Percentiles rank a stretch among this genome's conserved stretches.
These are phyloP conservation scores for Leccinum angustisporum DNA, from an alignment of 1,284 basidiomycete genomes.

Conservation along the genomic window DNA sequence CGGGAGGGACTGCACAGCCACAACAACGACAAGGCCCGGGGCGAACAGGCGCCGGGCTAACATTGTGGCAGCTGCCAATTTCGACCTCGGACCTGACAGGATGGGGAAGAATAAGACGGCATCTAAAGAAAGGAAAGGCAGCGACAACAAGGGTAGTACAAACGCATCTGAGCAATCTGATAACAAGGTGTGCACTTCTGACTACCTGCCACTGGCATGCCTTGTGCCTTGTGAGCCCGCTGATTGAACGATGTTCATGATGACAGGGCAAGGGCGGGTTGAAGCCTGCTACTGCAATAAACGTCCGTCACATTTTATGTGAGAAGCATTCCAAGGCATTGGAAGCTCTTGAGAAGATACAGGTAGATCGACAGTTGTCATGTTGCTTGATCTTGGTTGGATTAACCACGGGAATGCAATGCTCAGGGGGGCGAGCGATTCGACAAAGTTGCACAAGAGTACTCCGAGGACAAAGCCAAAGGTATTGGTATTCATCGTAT, in stretches of 20 bases:
- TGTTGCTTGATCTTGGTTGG: conserved; percentile 2
- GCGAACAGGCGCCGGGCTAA: too few species aligned
- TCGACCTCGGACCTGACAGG: background rate
- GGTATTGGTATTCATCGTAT: conserved; percentile 37
- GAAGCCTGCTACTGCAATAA: conserved; percentile 77
- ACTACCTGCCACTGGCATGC: background rate
- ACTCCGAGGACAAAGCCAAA: conserved; percentile 88
- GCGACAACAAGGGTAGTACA: conserved; percentile 22
- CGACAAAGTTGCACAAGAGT: conserved; percentile 84
- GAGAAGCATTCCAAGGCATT: conserved; percentile 79
- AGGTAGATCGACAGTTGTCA: conserved; percentile 42
- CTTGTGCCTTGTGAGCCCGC: background rate
- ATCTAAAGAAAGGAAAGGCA: conserved; percentile 39
- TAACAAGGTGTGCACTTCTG: conserved; percentile 25
- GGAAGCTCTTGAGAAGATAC: conserved; percentile 75
- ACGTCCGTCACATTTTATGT: conserved; percentile 83
- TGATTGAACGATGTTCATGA: background rate
- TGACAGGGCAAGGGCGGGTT: conserved; percentile 52
- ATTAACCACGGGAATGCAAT: conserved; percentile 3
- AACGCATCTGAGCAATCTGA: conserved; percentile 35
- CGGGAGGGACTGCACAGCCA: conserved; percentile 11
- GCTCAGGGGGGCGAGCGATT: conserved; percentile 69
- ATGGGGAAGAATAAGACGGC: conserved; percentile 57
- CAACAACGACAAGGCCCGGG: too few species aligned
- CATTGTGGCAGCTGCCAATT: too few species aligned